Evolutionary conservation across 192 early-diverging fungal species (phyloP).

Genomic region (Glomus cerebriforme): DNA sequence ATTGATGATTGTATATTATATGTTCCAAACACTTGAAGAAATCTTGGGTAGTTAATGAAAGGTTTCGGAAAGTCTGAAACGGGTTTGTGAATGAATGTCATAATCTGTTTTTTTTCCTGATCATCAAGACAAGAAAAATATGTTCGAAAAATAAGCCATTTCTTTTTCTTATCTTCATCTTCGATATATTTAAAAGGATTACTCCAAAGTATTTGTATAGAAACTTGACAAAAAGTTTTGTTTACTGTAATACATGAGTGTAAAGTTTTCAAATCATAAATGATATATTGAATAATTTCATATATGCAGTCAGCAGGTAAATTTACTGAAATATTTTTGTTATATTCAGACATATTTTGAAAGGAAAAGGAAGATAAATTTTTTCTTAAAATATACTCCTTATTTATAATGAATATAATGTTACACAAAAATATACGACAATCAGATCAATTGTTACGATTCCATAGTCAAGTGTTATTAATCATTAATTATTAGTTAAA

Average conservation of each 20-base stretch:
- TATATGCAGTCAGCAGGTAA: slow-evolving; percentile 1
- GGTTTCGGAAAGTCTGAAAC: background rate
- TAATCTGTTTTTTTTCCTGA: background rate
- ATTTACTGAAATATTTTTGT: background rate
- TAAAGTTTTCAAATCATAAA: background rate
- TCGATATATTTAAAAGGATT: background rate
- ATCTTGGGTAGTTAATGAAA: background rate
- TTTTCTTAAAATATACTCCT: no score
- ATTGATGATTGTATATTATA: background rate
- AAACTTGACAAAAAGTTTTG: background rate
- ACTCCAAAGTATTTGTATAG: background rate
- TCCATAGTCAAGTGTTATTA: no score
- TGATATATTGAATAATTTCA: background rate
- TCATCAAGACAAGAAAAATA: background rate
- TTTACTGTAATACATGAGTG: background rate
- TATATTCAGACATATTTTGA: background rate
- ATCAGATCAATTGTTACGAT: no score
- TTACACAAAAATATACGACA: no score
- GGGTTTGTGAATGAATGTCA: background rate
- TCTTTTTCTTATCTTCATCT: background rate
- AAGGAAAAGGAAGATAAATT: no score
- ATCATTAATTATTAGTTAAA: no score
- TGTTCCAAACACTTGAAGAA: background rate
- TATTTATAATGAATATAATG: no score
- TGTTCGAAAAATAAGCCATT: background rate